These are phyloP conservation scores for Xylaria palmicola DNA, from an alignment of 495 filamentous ascomycete genomes.

Conservation along the genomic window DNA sequence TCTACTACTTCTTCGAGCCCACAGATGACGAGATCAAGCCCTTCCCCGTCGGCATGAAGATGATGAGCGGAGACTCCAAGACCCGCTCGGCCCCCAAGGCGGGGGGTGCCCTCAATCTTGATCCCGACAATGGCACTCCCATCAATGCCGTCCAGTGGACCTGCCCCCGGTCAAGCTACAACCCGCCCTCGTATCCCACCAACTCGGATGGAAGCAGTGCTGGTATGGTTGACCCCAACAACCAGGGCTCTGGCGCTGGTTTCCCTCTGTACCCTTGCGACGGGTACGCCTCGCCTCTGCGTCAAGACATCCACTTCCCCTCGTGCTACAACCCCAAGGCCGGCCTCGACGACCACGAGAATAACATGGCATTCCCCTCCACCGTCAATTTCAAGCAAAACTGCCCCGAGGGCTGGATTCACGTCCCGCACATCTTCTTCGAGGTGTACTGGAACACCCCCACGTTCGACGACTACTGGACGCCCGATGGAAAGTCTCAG, in stretches of 20 bases:
- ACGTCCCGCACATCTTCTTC: slow-evolving; percentile 61
- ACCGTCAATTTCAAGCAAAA: slow-evolving; percentile 51
- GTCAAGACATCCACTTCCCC: slow-evolving; percentile 53
- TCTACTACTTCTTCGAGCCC: slow-evolving; percentile 69
- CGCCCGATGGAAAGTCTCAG: slow-evolving; percentile 50
- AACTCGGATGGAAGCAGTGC: slow-evolving; percentile 46
- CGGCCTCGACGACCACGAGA: slow-evolving; percentile 49
- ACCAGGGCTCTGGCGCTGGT: slow-evolving; percentile 48
- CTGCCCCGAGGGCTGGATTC: slow-evolving; percentile 62
- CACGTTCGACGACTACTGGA: slow-evolving; percentile 55
- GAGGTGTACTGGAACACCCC: slow-evolving; percentile 67
- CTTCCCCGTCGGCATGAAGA: slow-evolving; percentile 70
- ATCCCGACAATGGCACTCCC: slow-evolving; percentile 37
- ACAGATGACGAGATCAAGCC: slow-evolving; percentile 59
- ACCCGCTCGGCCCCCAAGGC: slow-evolving; percentile 41
- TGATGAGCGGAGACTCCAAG: slow-evolving; percentile 64
- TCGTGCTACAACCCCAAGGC: slow-evolving; percentile 60
- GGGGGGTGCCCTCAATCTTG: slow-evolving; percentile 34
- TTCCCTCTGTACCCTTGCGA: slow-evolving; percentile 53
- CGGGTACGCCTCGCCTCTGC: slow-evolving; percentile 55
- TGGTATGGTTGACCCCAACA: slow-evolving; percentile 50
- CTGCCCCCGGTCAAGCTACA: slow-evolving; percentile 44
- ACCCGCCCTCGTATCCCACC: slow-evolving; percentile 52
- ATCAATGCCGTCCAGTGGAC: slow-evolving; percentile 47
- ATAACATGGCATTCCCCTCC: slow-evolving; percentile 54